phyloP scores from a whole-genome alignment of 345 rosid species.

The Syzygium aromaticum region DNA sequence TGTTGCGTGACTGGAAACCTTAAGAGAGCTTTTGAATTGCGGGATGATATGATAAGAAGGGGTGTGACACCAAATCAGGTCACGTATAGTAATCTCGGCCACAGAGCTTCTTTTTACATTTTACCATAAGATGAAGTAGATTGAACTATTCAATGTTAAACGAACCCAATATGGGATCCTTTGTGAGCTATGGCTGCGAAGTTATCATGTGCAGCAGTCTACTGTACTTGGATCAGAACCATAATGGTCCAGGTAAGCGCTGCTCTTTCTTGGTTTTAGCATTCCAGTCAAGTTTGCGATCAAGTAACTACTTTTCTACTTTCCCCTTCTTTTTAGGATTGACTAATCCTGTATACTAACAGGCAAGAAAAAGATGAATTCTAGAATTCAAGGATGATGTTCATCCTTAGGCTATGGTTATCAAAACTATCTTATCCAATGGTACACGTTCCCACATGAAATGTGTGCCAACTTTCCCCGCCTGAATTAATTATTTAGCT shows the following conservation, averaged over 20 bases:
- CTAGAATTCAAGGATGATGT: neutral
- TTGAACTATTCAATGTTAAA: neutral
- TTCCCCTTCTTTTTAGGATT: neutral
- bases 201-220: neutral
- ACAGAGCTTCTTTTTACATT: neutral
- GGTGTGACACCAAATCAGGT: slow-evolving; percentile 29
- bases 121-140: neutral
- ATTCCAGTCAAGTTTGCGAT: neutral
- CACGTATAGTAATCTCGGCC: slow-evolving; percentile 7
- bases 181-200: neutral
- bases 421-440: neutral
- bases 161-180: neutral
- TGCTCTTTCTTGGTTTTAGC: neutral
- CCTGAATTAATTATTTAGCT: neutral
- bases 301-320: neutral
- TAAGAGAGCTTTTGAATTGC: slow-evolving; percentile 49
- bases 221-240: neutral
- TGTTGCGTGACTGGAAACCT: slow-evolving; percentile 57
- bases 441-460: neutral
- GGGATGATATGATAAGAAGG: slow-evolving; percentile 60
- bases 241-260: neutral
- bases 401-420: neutral
- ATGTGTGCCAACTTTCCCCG: neutral
- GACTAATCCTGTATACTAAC: neutral
- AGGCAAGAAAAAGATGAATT: neutral